A percentile compares a stretch with the other conserved stretches of the same genome.
Conservation (phyloP, 148 eudicot genomes). For the Silene uniflora region DNA sequence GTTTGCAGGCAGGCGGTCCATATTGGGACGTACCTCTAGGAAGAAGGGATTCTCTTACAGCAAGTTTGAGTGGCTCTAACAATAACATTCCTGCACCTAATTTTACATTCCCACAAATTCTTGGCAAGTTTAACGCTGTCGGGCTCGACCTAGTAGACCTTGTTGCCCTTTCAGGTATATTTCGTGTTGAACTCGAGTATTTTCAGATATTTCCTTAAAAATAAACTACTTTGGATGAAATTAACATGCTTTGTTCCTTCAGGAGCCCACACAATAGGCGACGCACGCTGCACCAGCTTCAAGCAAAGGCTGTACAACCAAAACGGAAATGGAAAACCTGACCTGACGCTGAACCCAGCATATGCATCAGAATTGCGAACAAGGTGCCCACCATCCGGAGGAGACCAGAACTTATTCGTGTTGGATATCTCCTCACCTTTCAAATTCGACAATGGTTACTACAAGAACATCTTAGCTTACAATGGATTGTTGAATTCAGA, state of each 20-base stretch:
- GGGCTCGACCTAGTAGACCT: conserved; percentile 67
- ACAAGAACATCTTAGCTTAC: conserved; percentile 47
- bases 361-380: conserved; percentile 54
- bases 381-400: conserved; percentile 69
- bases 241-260: not conserved
- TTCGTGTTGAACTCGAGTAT: not conserved
- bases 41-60: conserved; percentile 62
- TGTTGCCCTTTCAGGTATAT: conserved; percentile 73
- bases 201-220: too few species aligned
- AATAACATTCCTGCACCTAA: conserved; percentile 80
- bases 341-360: conserved; percentile 40
- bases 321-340: conserved; percentile 51
- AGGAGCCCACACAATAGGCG: conserved; percentile 93
- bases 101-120: conserved; percentile 72
- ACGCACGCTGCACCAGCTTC: conserved; percentile 78
- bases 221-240: too few species aligned
- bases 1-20: conserved; percentile 64
- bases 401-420: conserved; percentile 71
- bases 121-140: conserved; percentile 55
- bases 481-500: conserved; percentile 55
- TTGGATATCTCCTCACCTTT: conserved; percentile 45
- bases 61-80: conserved; percentile 83
- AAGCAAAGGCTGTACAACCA: conserved; percentile 91
- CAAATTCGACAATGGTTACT: conserved; percentile 60
- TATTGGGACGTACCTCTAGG: conserved; percentile 85